Conservation (phyloP, 2,329 filamentous ascomycete genomes). For the Neofusicoccum sp. region DNA sequence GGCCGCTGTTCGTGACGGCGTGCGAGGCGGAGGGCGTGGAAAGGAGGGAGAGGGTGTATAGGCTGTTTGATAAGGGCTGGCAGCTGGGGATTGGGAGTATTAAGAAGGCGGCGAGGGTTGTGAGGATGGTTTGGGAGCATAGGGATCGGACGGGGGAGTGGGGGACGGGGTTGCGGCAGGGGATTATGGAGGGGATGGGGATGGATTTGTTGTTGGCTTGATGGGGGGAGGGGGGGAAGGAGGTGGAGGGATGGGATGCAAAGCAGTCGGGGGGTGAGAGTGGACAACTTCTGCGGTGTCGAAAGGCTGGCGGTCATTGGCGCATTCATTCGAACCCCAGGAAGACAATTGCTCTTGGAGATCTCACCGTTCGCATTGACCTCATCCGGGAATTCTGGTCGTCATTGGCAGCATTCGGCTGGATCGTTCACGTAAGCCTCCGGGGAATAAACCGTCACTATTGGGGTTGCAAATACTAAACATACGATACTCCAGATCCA, state of each 20-base stretch:
- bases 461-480: too few species aligned
- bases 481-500: too few species aligned
- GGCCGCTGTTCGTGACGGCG: slow-evolving; percentile 12
- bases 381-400: too few species aligned
- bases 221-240: neutral
- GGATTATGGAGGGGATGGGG: slow-evolving; percentile 16
- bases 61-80: slow-evolving; percentile 10
- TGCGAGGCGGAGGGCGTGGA: slow-evolving; percentile 10
- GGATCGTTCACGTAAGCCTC: too few species aligned
- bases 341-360: too few species aligned
- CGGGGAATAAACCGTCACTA: too few species aligned
- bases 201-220: slow-evolving; percentile 15
- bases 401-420: too few species aligned
- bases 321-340: too few species aligned
- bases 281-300: too few species aligned
- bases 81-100: slow-evolving; percentile 4
- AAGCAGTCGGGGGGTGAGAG: too few species aligned
- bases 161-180: neutral
- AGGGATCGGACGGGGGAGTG: neutral
- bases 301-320: too few species aligned
- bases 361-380: too few species aligned
- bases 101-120: slow-evolving; percentile 2
- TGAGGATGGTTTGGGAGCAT: neutral
- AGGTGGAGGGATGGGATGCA: neutral
- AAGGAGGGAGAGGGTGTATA: neutral